A percentile compares a stretch with the other conserved stretches of the same genome.
These are phyloP conservation scores for Ascochyta koolunga DNA, from an alignment of 2,329 filamentous ascomycete species.

Conservation along the genomic window DNA sequence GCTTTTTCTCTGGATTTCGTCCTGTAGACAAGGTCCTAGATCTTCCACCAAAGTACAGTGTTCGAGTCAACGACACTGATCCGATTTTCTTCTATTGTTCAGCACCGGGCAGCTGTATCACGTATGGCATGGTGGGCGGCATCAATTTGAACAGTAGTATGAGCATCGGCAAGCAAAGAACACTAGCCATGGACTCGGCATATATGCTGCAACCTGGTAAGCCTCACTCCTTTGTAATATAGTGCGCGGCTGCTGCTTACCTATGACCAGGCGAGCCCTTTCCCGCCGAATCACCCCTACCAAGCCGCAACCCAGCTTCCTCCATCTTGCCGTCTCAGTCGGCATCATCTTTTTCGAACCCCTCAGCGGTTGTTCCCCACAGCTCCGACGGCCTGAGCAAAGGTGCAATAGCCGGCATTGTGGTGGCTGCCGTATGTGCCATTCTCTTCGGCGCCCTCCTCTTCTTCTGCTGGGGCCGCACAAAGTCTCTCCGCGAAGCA, in stretches of 20 bases:
- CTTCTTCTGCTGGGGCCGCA: slow-evolving; percentile 38
- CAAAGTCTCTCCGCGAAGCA: slow-evolving; percentile 30
- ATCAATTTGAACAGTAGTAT: slow-evolving; percentile 64
- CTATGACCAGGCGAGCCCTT: slow-evolving; percentile 34
- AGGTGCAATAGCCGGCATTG: slow-evolving; percentile 58
- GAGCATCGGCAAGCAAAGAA: slow-evolving; percentile 30
- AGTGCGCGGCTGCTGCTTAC: background rate
- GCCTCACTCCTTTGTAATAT: too few species aligned
- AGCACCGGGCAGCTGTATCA: slow-evolving; percentile 68
- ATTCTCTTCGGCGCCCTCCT: slow-evolving; percentile 28
- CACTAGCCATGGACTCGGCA: slow-evolving; percentile 28
- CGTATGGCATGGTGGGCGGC: slow-evolving; percentile 74
- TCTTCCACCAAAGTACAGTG: slow-evolving; percentile 32
- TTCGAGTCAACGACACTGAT: slow-evolving; percentile 39
- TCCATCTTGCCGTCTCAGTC: slow-evolving; percentile 2
- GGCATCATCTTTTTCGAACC: background rate
- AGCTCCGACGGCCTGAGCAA: slow-evolving; percentile 28
- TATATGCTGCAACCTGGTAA: slow-evolving; percentile 40
- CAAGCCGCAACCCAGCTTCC: slow-evolving; percentile 11
- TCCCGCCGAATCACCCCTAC: slow-evolving; percentile 29
- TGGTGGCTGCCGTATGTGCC: slow-evolving; percentile 58
- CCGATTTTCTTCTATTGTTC: slow-evolving; percentile 52
- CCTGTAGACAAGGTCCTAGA: slow-evolving; percentile 30
- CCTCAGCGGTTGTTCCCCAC: background rate
- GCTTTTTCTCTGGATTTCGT: slow-evolving; percentile 42